Conservation (phyloP, 495 filamentous ascomycete species). For the Apodospora peruviana region DNA sequence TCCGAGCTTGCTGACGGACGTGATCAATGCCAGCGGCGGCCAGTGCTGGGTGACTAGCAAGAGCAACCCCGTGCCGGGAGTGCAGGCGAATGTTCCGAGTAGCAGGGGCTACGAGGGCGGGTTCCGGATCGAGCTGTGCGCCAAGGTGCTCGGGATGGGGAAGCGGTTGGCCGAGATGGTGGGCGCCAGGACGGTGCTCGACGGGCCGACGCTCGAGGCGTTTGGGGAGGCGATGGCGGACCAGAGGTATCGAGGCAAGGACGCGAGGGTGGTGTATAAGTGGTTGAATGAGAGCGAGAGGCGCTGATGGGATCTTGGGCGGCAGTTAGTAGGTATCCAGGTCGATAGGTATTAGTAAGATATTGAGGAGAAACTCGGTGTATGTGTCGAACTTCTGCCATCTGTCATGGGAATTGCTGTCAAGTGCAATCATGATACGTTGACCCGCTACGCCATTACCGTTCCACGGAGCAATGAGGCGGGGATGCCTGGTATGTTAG, state of each 20-base stretch:
- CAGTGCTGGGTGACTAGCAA: slow-evolving; percentile 37
- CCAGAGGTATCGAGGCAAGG: slow-evolving; percentile 22
- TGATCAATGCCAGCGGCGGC: slow-evolving; percentile 31
- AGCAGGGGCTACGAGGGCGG: slow-evolving; percentile 32
- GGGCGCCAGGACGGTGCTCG: slow-evolving; percentile 23
- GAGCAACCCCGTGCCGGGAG: slow-evolving; percentile 32
- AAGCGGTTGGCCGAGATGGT: slow-evolving; percentile 18
- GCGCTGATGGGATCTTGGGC: too few species aligned
- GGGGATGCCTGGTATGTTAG: too few species aligned
- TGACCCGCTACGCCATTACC: too few species aligned
- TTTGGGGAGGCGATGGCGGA: slow-evolving; percentile 23
- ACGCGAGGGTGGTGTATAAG: slow-evolving; percentile 28
- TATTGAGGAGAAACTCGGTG: too few species aligned
- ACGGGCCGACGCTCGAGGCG: slow-evolving; percentile 17
- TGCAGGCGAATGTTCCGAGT: slow-evolving; percentile 30
- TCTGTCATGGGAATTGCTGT: too few species aligned
- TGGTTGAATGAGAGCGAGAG: slow-evolving; percentile 23
- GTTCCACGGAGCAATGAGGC: too few species aligned
- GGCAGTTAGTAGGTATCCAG: too few species aligned
- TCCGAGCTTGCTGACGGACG: slow-evolving; percentile 26
- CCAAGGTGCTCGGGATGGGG: slow-evolving; percentile 24
- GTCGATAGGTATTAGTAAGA: too few species aligned
- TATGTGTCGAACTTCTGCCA: too few species aligned
- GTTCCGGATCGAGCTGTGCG: slow-evolving; percentile 34
- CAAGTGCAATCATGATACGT: too few species aligned